phyloP scores from a whole-genome alignment of 1,139 yeast species.

The Entelexis sorbosivorans region DNA sequence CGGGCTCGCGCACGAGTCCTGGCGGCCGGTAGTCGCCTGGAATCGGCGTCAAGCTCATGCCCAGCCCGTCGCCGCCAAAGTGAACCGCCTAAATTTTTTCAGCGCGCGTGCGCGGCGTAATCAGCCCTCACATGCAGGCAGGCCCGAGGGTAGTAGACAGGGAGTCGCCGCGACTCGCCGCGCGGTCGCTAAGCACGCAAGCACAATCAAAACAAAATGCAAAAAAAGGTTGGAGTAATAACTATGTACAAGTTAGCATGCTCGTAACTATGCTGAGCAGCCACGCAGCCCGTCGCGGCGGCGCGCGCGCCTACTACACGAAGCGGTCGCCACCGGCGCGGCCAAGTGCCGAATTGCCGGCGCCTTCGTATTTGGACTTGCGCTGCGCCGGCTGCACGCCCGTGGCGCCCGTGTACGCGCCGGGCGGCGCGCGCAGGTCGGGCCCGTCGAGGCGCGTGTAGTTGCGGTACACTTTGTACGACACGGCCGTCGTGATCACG shows the following conservation, averaged over 20 bases:
- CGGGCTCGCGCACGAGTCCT: slow-evolving; percentile 20
- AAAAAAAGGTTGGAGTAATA: too few relatives aligned
- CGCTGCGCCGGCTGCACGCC: slow-evolving; percentile 26
- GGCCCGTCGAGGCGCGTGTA: slow-evolving; percentile 24
- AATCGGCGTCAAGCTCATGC: slow-evolving; percentile 15
- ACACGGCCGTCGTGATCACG: slow-evolving; percentile 24
- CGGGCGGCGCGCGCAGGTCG: slow-evolving; percentile 26
- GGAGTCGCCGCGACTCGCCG: too few relatives aligned
- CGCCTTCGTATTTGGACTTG: slow-evolving; percentile 33
- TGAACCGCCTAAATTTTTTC: neutral
- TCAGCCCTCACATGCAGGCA: neutral
- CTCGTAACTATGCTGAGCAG: too few relatives aligned
- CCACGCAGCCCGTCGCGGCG: too few relatives aligned
- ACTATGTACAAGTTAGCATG: neutral
- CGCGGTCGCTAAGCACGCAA: too few relatives aligned
- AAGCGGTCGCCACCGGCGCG: slow-evolving; percentile 21
- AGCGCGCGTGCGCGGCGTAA: neutral
- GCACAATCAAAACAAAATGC: neutral
- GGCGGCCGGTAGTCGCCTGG: slow-evolving; percentile 22
- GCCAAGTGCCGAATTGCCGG: slow-evolving; percentile 31
- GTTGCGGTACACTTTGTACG: slow-evolving; percentile 23
- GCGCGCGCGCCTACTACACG: too few relatives aligned
- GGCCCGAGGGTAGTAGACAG: too few relatives aligned
- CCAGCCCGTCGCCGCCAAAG: neutral
- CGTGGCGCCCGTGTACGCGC: slow-evolving; percentile 30